Conservation (phyloP, 805 yeast genomes). For the Monosporozyma servazzii region DNA sequence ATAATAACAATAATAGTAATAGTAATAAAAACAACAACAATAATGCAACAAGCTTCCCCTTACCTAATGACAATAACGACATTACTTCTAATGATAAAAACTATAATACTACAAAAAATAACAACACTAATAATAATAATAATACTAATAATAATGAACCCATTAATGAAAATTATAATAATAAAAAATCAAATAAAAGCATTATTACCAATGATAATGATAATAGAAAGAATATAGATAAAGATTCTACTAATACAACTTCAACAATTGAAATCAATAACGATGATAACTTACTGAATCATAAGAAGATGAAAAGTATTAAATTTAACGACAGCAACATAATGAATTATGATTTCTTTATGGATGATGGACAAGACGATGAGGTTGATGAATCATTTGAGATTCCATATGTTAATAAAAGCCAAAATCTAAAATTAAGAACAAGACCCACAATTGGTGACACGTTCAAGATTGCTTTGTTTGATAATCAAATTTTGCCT, state of each 20-base stretch:
- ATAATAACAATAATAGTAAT: background rate
- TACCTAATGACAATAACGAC: conserved; percentile 1
- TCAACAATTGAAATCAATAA: conserved; percentile 3
- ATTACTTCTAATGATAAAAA: conserved; percentile 1
- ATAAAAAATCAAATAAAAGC: background rate
- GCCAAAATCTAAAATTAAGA: conserved; percentile 36
- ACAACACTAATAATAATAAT: background rate
- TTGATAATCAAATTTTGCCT: conserved; percentile 60
- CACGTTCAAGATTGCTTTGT: conserved; percentile 65
- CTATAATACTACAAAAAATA: background rate
- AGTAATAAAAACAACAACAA: too few relatives aligned
- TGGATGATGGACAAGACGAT: conserved; percentile 37
- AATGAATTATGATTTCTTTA: conserved; percentile 4
- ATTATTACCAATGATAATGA: conserved; percentile 3
- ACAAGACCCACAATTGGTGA: conserved; percentile 73
- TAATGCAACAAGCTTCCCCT: background rate
- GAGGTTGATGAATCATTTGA: conserved; percentile 30
- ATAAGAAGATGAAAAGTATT: background rate
- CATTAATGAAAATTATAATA: background rate
- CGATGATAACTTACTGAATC: background rate
- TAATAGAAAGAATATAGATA: conserved; percentile 5
- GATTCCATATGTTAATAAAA: conserved; percentile 29
- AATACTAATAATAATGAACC: background rate
- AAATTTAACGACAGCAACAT: conserved; percentile 27
- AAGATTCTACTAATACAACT: conserved; percentile 16